Evolutionary conservation across 2,329 filamentous ascomycete species (phyloP).

Genomic region (Epichloe gansuensis): DNA sequence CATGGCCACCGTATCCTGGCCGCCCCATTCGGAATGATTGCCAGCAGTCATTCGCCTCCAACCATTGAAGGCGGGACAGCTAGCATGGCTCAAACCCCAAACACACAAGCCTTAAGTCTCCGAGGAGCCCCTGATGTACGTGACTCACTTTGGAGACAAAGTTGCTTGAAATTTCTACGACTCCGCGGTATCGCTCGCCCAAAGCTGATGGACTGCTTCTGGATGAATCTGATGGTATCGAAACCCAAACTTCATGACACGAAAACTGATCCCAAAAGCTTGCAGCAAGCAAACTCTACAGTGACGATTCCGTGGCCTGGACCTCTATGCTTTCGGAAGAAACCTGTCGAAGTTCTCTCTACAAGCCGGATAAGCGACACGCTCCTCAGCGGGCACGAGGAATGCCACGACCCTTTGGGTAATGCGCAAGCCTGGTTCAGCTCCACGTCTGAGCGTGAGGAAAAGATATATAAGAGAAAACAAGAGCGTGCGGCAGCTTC

Average conservation of each 20-base stretch:
- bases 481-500: constrained; percentile 34
- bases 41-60: constrained; percentile 14
- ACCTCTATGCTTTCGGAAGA: constrained; percentile 38
- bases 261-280: constrained; percentile 28
- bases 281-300: constrained; percentile 21
- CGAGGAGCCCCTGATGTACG: constrained; percentile 28
- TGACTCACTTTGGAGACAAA: constrained; percentile 34
- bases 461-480: constrained; percentile 32
- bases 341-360: constrained; percentile 27
- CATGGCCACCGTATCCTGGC: constrained; percentile 35
- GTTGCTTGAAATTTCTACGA: constrained; percentile 37
- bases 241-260: constrained; percentile 30
- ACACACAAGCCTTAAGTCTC: constrained; percentile 34
- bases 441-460: constrained; percentile 31
- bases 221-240: constrained; percentile 38
- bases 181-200: constrained; percentile 34
- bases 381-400: constrained; percentile 24
- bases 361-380: constrained; percentile 27
- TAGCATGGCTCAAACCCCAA: constrained; percentile 36
- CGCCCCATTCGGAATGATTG: constrained; percentile 38
- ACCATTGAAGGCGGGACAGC: constrained; percentile 16
- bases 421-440: constrained; percentile 37
- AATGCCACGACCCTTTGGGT: constrained; percentile 35
- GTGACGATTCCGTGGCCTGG: constrained; percentile 41
- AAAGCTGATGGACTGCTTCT: constrained; percentile 30